Base-by-base conservation (phyloP, 1,284 basidiomycete genomes). In the Leccinum solheimii region DNA sequence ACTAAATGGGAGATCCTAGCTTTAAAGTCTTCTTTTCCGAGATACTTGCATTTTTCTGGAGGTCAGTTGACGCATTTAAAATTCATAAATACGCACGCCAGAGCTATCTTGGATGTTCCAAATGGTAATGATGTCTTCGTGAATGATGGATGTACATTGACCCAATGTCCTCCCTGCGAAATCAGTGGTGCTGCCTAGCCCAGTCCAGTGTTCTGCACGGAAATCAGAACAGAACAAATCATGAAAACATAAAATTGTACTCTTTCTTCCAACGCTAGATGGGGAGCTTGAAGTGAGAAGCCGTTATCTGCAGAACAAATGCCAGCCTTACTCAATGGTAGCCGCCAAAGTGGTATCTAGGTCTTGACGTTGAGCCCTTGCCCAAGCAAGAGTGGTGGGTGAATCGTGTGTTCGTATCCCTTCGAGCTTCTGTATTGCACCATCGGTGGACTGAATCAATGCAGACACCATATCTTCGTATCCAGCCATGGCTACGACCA, bases 1-100 rank as follows among this genome's bases (percentile, higher is more conserved):
- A 43, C 58, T 38, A 62, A n/a, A 23, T 61, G 48, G 5, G 61
- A 55, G 16, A 62, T 55, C 19, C 61, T 61, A 2, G 61, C 61
- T 61, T 45, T 62, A 14, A 62, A 62, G n/a, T 61, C 59, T 2
- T 61, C 49, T 11, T 36, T n/a, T 7, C 16, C 53, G 14, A 62
- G 61, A 19, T 62, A 62, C 61, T 61, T 49, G 9, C 3, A 19
- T 19, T 27, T 34, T 8, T 8, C 16, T 21, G 13, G 16, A 30
- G 19, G 19, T 45, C 56, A 36, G 19, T 23, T 32, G 11, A 40
- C 9, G 2, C 11, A 23, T 14, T 34, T 7, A 5, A 9, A 2
- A 13, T 21, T n/a, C 10, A n/a, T 13, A 19, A 13, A 9, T 21
- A 61, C 61, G 21, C 27, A 62, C 61, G 14, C 21, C 49, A 10